Conservation (phyloP, 768 basidiomycete genomes). For the Baorangia bicolor region DNA sequence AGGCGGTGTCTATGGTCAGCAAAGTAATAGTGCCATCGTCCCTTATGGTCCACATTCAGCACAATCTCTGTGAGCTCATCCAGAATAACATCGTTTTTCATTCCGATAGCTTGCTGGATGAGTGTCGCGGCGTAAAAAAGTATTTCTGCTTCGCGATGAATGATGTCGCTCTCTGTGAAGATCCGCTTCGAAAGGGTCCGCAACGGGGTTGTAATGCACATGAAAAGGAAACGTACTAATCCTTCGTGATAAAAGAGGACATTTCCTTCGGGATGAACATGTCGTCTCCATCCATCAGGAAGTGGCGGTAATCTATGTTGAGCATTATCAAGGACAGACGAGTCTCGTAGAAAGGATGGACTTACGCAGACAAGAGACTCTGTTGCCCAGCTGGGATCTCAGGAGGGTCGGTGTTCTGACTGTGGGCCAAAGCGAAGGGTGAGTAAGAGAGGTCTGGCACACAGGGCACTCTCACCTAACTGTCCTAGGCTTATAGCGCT, state of each 20-base stretch:
- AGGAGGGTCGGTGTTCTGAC: background rate
- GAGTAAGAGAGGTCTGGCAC: background rate
- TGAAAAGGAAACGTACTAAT: slow-evolving; percentile 3
- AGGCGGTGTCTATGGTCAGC: slow-evolving; percentile 17
- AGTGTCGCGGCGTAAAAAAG: slow-evolving; percentile 6
- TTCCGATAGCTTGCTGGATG: slow-evolving; percentile 1
- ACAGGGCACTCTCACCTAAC: background rate
- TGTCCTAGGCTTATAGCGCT: slow-evolving; percentile 5
- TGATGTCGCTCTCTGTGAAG: slow-evolving; percentile 14
- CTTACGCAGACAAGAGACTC: slow-evolving; percentile 9
- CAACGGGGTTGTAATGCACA: background rate
- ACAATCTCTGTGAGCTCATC: slow-evolving; percentile 14
- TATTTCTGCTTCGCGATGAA: background rate
- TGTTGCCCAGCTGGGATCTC: slow-evolving; percentile 9
- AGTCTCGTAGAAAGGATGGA: background rate
- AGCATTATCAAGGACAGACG: no score
- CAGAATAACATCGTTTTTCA: background rate
- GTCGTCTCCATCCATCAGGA: slow-evolving; percentile 5
- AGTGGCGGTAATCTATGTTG: background rate
- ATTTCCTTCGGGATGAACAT: slow-evolving; percentile 16
- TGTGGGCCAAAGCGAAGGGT: background rate
- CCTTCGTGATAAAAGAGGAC: slow-evolving; percentile 13
- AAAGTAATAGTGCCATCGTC: slow-evolving; percentile 15
- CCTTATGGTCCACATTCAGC: slow-evolving; percentile 2
- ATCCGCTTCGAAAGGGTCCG: slow-evolving; percentile 8